A percentile compares a stretch with the other conserved stretches of the same genome.
Conservation (phyloP, 805 yeast species). For the Tetrapisispora phaffii region DNA sequence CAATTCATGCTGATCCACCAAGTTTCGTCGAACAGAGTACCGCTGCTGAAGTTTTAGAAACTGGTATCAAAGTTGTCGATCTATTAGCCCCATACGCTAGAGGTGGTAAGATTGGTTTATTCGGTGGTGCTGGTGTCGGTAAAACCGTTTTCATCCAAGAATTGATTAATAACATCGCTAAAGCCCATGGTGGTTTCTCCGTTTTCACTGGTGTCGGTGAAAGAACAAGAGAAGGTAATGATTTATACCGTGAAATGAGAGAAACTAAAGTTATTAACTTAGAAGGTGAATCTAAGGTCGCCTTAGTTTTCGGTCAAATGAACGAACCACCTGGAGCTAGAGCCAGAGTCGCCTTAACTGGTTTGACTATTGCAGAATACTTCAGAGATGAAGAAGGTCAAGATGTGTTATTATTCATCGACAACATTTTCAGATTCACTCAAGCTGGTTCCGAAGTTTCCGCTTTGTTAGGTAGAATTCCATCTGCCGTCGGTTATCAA, state of each 20-base stretch:
- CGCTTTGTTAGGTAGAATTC: conserved; percentile 99
- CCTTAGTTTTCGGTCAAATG: conserved; percentile 99
- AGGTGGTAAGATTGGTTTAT: conserved; percentile 99
- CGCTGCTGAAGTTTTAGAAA: conserved; percentile 94
- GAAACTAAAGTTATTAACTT: conserved; percentile 99
- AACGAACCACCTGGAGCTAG: conserved; percentile 99
- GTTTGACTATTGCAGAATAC: conserved; percentile 99
- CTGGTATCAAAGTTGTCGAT: conserved; percentile 99
- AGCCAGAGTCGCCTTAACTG: conserved; percentile 99
- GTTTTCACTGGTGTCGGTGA: conserved; percentile 99
- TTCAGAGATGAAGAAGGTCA: conserved; percentile 99
- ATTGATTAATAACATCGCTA: conserved; percentile 98
- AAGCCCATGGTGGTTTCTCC: conserved; percentile 99
- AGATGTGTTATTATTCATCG: conserved; percentile 98
- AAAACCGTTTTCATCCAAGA: conserved; percentile 99
- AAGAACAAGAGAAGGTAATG: conserved; percentile 99
- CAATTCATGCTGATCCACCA: conserved; percentile 99
- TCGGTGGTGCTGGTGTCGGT: conserved; percentile 99
- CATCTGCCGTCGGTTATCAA: conserved; percentile 99
- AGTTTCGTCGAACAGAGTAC: conserved; percentile 94
- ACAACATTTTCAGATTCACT: conserved; percentile 99
- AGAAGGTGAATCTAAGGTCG: conserved; percentile 99
- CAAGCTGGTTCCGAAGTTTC: conserved; percentile 99
- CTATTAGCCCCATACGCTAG: conserved; percentile 98
- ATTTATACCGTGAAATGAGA: conserved; percentile 99